A percentile compares a stretch with the other conserved stretches of the same genome.
phyloP scores from a whole-genome alignment of 768 basidiomycete genomes.

The Termitomyces sp. region DNA sequence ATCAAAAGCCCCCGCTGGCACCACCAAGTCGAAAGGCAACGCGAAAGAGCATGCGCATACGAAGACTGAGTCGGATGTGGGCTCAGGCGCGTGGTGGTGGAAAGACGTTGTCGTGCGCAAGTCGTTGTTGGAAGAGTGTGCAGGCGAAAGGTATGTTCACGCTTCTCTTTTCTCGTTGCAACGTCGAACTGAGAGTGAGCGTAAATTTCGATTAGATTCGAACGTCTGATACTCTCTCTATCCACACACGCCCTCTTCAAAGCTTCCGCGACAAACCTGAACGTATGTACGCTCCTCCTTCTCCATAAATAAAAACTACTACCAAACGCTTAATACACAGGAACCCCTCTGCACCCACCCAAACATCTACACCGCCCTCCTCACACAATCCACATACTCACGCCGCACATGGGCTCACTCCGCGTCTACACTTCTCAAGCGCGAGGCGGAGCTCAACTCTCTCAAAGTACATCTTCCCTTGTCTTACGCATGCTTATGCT shows the following conservation, averaged over 20 bases:
- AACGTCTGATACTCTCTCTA: slow-evolving; percentile 46
- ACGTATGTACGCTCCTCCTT: slow-evolving; percentile 12
- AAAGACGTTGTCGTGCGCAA: slow-evolving; percentile 53
- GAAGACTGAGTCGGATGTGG: neutral
- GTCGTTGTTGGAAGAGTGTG: slow-evolving; percentile 53
- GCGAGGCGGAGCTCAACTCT: slow-evolving; percentile 28
- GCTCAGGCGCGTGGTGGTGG: slow-evolving; percentile 46
- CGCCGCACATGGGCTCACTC: slow-evolving; percentile 35
- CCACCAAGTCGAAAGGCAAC: slow-evolving; percentile 13
- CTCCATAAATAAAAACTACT: neutral
- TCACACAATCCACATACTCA: slow-evolving; percentile 27
- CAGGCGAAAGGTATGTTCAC: slow-evolving; percentile 41
- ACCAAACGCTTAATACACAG: slow-evolving; percentile 12
- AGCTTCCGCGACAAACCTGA: slow-evolving; percentile 18
- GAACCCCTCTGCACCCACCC: slow-evolving; percentile 30
- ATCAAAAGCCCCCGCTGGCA: slow-evolving; percentile 10
- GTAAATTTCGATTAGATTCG: slow-evolving; percentile 35
- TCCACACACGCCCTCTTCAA: slow-evolving; percentile 49
- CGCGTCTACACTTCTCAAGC: slow-evolving; percentile 30
- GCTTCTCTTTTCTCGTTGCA: neutral
- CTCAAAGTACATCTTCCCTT: slow-evolving; percentile 23
- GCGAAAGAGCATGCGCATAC: slow-evolving; percentile 5
- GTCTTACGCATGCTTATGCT: neutral
- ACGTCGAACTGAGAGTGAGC: too few relatives aligned
- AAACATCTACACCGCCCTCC: slow-evolving; percentile 28